phyloP scores from a whole-genome alignment of 2,329 filamentous ascomycete genomes.

The Alternaria incomplexa region DNA sequence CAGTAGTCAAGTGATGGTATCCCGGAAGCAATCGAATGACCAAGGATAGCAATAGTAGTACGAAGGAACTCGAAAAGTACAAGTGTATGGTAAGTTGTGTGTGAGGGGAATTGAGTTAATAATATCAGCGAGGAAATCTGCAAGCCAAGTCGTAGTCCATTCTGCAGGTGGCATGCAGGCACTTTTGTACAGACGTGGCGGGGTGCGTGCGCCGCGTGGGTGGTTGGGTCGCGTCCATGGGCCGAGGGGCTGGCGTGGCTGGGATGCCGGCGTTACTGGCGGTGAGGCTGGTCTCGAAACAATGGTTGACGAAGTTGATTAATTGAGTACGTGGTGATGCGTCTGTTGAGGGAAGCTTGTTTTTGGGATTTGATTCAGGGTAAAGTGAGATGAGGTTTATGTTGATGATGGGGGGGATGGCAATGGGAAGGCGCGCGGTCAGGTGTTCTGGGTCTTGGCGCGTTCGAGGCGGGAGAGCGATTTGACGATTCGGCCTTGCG shows the following conservation, averaged over 20 bases:
- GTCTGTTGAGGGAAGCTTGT: background rate
- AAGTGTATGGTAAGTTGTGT: background rate
- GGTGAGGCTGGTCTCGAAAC: slow-evolving; percentile 25
- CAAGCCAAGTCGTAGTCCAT: slow-evolving; percentile 13
- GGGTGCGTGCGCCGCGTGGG: slow-evolving; percentile 27
- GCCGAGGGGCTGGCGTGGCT: slow-evolving; percentile 20
- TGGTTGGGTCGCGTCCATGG: slow-evolving; percentile 28
- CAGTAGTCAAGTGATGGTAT: background rate
- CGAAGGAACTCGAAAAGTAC: background rate
- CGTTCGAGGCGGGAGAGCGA: background rate
- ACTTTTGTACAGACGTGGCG: slow-evolving; percentile 38
- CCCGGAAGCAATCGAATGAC: background rate
- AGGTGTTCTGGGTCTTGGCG: slow-evolving; percentile 15
- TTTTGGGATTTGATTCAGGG: background rate
- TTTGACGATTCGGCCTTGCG: background rate
- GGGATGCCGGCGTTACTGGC: slow-evolving; percentile 1
- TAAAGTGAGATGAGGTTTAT: background rate
- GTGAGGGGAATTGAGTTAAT: background rate
- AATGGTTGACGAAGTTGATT: background rate
- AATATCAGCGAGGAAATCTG: slow-evolving; percentile 15
- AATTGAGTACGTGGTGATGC: slow-evolving; percentile 1
- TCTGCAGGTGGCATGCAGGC: slow-evolving; percentile 25
- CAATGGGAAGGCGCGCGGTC: slow-evolving; percentile 7
- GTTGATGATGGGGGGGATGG: background rate
- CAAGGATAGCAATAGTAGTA: background rate